Conservation (phyloP, 371 early-diverging fungal species). For the Blastocladiella emersonii region DNA sequence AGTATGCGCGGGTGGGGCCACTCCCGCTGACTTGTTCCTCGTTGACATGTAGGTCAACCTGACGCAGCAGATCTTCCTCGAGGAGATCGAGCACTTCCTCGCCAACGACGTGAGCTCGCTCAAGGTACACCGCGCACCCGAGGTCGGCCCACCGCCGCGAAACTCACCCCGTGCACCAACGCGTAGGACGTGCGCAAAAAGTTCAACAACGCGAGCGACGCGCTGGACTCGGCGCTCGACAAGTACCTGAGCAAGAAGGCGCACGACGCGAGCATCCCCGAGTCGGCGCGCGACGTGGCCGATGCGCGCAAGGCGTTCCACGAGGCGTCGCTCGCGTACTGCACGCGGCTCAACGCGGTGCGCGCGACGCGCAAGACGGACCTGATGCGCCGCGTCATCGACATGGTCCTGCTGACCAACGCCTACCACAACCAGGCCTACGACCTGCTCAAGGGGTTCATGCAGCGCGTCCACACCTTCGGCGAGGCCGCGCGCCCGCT, state of each 20-base stretch:
- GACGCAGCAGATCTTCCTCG: constrained; percentile 22
- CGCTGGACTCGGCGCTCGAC: constrained; percentile 40
- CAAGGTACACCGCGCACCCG: constrained; percentile 24
- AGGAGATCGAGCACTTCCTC: constrained; percentile 42
- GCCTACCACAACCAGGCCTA: constrained; percentile 63
- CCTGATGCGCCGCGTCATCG: constrained; percentile 12
- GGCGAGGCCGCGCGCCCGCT: background rate
- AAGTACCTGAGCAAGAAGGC: constrained; percentile 46
- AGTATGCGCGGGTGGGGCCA: background rate
- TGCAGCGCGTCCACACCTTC: constrained; percentile 9
- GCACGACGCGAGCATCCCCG: constrained; percentile 38
- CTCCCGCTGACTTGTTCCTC: background rate
- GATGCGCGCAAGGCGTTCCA: constrained; percentile 45
- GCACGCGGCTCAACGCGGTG: constrained; percentile 44
- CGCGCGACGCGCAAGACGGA: constrained; percentile 54
- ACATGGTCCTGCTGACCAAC: constrained; percentile 2
- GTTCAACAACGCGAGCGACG: constrained; percentile 50
- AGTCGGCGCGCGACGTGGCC: constrained; percentile 43
- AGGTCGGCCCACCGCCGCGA: background rate
- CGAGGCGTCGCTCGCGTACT: constrained; percentile 47
- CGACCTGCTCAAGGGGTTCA: constrained; percentile 54
- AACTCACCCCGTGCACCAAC: background rate
- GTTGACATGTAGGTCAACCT: background rate
- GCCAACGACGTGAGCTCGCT: constrained; percentile 38
- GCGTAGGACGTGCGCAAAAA: constrained; percentile 40